Base-by-base conservation (phyloP, 2,329 filamentous ascomycete species). In the Ophiostoma quercus region DNA sequence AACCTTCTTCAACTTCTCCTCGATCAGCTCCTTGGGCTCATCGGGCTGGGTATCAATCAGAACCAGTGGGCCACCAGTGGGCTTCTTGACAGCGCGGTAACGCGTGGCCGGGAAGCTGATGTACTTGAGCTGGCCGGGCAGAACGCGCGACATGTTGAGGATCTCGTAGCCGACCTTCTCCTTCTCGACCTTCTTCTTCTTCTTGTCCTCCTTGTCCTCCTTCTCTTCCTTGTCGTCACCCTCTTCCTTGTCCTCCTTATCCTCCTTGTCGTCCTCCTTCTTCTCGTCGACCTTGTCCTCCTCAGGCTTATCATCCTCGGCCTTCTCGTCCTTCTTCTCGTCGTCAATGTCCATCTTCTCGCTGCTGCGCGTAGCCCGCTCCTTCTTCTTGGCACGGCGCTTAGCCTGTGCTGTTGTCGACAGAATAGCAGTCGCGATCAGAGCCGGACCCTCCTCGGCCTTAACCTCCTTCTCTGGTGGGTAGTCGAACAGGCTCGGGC, bases 321-420 rank as follows among this genome's bases (percentile, higher is more conserved):
- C 97, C 85, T 96, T 96, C 73, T 97, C 51, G 51, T 57, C 65
- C 65, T 29, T 67, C 29, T 29, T 32, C 34, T 91, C 91, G 0
- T 90, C 88, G 76, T 98, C 94, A 67, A 97, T 85, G 74, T 98
- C 94, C 94, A 99, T 98, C 81, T 92, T 96, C 80, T 97, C 94
- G 14, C 91, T 87, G 72, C 92, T 87, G 76, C 65, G 65, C 22
- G 65, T 66, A 7, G 66, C 91, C 51, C 91, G 90, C 82, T 97
- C 95, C 81, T 97, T 97, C 81, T 92, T 93, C 79, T 96, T 91
- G 1, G 94, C 94, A 75, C 95, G 88, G 75, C 96, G 91, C 83
- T 96, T 97, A 73, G 96, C 95, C 80, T 98, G 95, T 1, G 94
- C 94, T 1, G 95, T 99, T 3, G 96, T 99, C 2, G 94, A 98